Percentiles rank a stretch among this genome's conserved stretches.
These are phyloP conservation scores for Tuber umbilicatum DNA, from an alignment of 495 filamentous ascomycete genomes.

Conservation along the genomic window DNA sequence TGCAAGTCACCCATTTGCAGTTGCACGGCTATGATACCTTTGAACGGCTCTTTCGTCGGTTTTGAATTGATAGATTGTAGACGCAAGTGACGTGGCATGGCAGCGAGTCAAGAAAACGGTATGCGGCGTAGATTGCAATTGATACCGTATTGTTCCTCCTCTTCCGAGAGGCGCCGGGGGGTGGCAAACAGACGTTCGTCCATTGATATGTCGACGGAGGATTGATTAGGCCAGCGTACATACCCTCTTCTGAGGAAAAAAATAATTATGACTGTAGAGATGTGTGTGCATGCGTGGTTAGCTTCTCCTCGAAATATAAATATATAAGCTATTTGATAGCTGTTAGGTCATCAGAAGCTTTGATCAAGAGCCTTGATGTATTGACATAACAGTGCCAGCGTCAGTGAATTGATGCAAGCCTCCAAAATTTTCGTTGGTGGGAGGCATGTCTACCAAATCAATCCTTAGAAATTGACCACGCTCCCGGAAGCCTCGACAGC, in stretches of 20 bases:
- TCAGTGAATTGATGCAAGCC: slow-evolving; percentile 4
- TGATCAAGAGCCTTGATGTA: slow-evolving; percentile 5
- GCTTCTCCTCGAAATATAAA: slow-evolving; percentile 6
- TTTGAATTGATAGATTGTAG: slow-evolving; percentile 7
- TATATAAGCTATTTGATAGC: slow-evolving; percentile 5
- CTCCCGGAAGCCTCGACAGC: not conserved
- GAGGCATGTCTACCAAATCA: slow-evolving; percentile 3
- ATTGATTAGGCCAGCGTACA: slow-evolving; percentile 1
- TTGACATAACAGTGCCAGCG: slow-evolving; percentile 2
- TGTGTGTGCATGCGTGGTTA: slow-evolving; percentile 5
- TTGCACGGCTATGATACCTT: slow-evolving; percentile 1
- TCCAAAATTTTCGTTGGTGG: slow-evolving; percentile 3
- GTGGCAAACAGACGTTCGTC: slow-evolving; percentile 4
- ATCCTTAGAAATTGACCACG: not conserved
- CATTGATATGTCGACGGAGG: slow-evolving; percentile 3
- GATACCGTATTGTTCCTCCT: slow-evolving; percentile 6
- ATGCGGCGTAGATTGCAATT: slow-evolving; percentile 4
- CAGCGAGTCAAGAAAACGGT: slow-evolving; percentile 3
- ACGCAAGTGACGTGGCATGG: slow-evolving; percentile 4
- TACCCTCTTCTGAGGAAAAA: not conserved
- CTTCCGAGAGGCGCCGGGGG: not conserved
- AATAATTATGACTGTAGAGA: not conserved
- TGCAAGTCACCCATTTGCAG: slow-evolving; percentile 1
- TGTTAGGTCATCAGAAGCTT: slow-evolving; percentile 5
- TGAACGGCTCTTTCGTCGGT: slow-evolving; percentile 3